These are phyloP conservation scores for Clonostachys byssicola DNA, from an alignment of 2,329 filamentous ascomycete genomes.

Conservation along the genomic window DNA sequence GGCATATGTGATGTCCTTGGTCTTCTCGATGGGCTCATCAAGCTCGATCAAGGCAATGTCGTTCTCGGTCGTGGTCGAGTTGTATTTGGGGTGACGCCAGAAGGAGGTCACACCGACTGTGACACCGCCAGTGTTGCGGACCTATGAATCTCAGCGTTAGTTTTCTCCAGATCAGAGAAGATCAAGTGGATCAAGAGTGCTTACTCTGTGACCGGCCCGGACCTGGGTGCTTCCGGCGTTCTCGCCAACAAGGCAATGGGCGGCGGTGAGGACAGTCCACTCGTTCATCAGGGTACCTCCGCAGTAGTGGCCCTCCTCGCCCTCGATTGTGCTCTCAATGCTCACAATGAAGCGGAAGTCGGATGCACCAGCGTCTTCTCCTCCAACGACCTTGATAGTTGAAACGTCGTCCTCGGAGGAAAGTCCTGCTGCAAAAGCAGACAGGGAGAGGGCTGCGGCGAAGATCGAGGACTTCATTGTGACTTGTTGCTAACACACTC, in stretches of 20 bases:
- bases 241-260: constrained; percentile 15
- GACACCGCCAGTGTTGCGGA: constrained; percentile 13
- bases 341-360: constrained; percentile 25
- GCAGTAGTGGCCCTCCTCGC: constrained; percentile 12
- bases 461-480: background rate
- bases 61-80: constrained; percentile 8
- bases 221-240: constrained; percentile 9
- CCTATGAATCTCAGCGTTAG: background rate
- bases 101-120: constrained; percentile 13
- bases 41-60: constrained; percentile 22
- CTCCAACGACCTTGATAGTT: constrained; percentile 15
- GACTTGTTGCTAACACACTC: background rate
- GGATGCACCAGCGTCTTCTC: constrained; percentile 10
- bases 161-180: constrained; percentile 2
- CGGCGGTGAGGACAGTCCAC: constrained; percentile 22
- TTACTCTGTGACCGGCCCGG: constrained; percentile 17
- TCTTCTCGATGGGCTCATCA: constrained; percentile 10
- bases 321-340: constrained; percentile 5
- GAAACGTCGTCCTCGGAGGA: background rate
- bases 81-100: constrained; percentile 15
- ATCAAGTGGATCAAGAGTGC: constrained; percentile 1
- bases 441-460: background rate
- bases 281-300: constrained; percentile 21
- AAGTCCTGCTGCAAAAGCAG: no score
- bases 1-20: constrained; percentile 1